Conservation (phyloP, 495 filamentous ascomycete genomes). For the Lindgomyces ingoldianus region DNA sequence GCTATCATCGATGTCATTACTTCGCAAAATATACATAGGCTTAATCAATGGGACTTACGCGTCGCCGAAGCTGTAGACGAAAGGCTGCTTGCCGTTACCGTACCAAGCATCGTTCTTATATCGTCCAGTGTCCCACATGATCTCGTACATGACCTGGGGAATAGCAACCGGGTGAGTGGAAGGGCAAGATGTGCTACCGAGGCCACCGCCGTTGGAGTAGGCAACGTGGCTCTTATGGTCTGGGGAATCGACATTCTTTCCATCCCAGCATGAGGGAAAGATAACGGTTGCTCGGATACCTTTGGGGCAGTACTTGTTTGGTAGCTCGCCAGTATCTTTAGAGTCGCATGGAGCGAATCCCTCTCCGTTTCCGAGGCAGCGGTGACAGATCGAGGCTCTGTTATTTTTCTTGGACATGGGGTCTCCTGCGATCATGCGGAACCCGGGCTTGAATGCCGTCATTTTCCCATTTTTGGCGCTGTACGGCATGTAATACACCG, state of each 20-base stretch:
- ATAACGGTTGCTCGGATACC: conserved; percentile 41
- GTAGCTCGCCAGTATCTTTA: conserved; percentile 31
- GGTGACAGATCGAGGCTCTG: conserved; percentile 50
- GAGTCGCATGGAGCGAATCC: conserved; percentile 29
- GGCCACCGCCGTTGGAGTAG: conserved; percentile 24
- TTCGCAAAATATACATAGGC: background rate
- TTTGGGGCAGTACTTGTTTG: conserved; percentile 49
- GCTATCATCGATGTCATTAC: conserved; percentile 6
- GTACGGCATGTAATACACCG: conserved; percentile 58
- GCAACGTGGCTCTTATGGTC: conserved; percentile 36
- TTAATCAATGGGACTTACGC: conserved; percentile 41
- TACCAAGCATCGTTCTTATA: conserved; percentile 27
- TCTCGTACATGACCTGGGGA: conserved; percentile 36
- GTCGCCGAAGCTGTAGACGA: conserved; percentile 37
- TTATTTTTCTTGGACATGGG: conserved; percentile 51
- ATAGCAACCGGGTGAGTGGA: conserved; percentile 29
- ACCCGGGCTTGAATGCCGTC: conserved; percentile 51
- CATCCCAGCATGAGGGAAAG: conserved; percentile 37
- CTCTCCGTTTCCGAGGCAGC: conserved; percentile 41
- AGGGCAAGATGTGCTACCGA: conserved; percentile 27
- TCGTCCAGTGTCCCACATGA: conserved; percentile 37
- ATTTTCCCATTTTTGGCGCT: conserved; percentile 46
- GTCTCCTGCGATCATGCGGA: conserved; percentile 58
- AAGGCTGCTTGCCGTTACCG: conserved; percentile 30
- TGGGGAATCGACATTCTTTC: conserved; percentile 32